phyloP scores from a whole-genome alignment of 2,329 filamentous ascomycete species.

The Coniochaeta ligniaria region DNA sequence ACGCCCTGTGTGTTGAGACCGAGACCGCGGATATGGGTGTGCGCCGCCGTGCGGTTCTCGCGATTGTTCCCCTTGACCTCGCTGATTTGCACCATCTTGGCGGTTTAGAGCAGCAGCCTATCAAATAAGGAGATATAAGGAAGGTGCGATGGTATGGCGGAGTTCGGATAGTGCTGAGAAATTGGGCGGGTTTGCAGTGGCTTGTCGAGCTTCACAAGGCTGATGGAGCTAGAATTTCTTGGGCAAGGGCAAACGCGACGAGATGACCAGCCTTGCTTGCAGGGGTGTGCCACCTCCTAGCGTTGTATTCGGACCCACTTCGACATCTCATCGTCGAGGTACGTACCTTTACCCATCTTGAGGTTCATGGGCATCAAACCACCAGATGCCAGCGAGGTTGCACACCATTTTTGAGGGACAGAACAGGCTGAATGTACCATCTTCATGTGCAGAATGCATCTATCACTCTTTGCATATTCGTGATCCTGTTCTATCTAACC shows the following conservation, averaged over 20 bases:
- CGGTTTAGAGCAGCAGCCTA: conserved; percentile 3
- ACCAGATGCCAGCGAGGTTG: neutral
- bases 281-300: neutral
- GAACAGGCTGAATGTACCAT: neutral
- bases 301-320: neutral
- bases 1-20: conserved; percentile 80
- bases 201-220: conserved; percentile 1
- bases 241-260: neutral
- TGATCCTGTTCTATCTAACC: neutral
- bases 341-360: neutral
- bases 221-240: conserved; percentile 3
- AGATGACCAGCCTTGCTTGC: neutral
- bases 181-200: neutral
- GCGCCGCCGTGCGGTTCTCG: conserved; percentile 91
- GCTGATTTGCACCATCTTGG: conserved; percentile 78
- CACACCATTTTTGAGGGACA: neutral
- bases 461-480: neutral
- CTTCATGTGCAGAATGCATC: neutral
- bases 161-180: conserved; percentile 3
- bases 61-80: conserved; percentile 92
- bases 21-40: conserved; percentile 96
- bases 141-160: conserved; percentile 3
- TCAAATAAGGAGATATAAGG: neutral
- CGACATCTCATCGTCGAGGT: neutral
- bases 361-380: neutral